Evolutionary conservation across 345 rosid species (phyloP).

Genomic region (Arabidopsis suecica): DNA sequence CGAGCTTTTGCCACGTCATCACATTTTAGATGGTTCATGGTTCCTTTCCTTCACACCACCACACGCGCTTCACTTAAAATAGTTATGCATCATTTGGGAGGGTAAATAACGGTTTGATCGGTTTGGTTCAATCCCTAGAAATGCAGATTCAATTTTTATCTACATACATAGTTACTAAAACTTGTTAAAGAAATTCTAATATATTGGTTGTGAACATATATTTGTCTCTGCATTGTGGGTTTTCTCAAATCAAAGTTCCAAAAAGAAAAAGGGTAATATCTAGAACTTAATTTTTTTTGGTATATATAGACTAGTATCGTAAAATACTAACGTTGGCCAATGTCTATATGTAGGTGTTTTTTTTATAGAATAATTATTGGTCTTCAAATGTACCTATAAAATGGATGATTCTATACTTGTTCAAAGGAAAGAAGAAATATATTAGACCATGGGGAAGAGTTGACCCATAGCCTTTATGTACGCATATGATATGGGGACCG

Average conservation of each 20-base stretch:
- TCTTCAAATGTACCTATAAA: neutral
- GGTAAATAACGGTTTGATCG: neutral
- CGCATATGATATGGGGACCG: slow-evolving; percentile 31
- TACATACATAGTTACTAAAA: too few relatives aligned
- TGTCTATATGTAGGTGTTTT: neutral
- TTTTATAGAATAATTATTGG: neutral
- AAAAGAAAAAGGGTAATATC: neutral
- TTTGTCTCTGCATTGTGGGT: neutral
- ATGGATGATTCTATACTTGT: neutral
- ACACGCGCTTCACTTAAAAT: neutral
- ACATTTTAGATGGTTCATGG: neutral
- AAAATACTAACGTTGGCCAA: neutral
- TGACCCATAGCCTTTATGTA: slow-evolving; percentile 29
- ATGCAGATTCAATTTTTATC: too few relatives aligned
- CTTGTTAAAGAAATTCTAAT: too few relatives aligned
- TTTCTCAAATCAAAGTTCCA: too few relatives aligned
- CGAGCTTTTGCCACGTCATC: slow-evolving; percentile 62
- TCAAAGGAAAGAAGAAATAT: slow-evolving; percentile 19
- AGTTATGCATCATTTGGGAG: neutral
- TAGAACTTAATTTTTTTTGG: neutral
- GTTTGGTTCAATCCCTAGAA: neutral
- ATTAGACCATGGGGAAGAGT: slow-evolving; percentile 34
- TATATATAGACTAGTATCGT: neutral
- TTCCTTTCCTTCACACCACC: neutral
- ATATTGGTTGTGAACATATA: neutral